These are phyloP conservation scores for Claviceps africana DNA, from an alignment of 2,329 filamentous ascomycete genomes.

Conservation along the genomic window DNA sequence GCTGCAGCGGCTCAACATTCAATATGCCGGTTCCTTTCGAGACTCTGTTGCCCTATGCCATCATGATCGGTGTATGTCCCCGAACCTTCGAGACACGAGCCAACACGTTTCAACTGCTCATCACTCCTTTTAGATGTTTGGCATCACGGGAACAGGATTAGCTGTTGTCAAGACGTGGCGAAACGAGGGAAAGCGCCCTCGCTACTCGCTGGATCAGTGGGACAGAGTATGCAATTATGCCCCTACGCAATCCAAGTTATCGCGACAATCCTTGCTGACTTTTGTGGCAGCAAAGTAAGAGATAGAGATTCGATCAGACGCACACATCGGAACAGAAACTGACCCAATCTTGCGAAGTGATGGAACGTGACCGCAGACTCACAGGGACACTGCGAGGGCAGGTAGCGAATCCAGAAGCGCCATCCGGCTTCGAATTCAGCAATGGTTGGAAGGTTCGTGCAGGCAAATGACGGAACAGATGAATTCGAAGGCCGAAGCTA, in stretches of 20 bases:
- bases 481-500: slow-evolving; percentile 1
- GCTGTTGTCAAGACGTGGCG: slow-evolving; percentile 41
- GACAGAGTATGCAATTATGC: slow-evolving; percentile 36
- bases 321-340: slow-evolving; percentile 4
- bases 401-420: slow-evolving; percentile 38
- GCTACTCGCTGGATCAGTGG: slow-evolving; percentile 49
- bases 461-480: not conserved
- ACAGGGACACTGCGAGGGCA: slow-evolving; percentile 47
- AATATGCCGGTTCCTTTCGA: slow-evolving; percentile 51
- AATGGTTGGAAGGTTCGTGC: slow-evolving; percentile 47
- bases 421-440: slow-evolving; percentile 46
- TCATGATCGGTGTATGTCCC: slow-evolving; percentile 44
- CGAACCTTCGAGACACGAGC: slow-evolving; percentile 3
- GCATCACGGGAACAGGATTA: slow-evolving; percentile 43
- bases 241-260: not conserved
- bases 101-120: not conserved
- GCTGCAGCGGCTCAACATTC: slow-evolving; percentile 17
- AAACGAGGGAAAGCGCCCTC: slow-evolving; percentile 46
- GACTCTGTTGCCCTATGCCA: slow-evolving; percentile 48
- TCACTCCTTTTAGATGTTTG: slow-evolving; percentile 42
- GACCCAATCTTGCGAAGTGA: slow-evolving; percentile 34
- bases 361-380: slow-evolving; percentile 48
- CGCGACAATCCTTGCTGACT: slow-evolving; percentile 14
- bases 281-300: slow-evolving; percentile 39
- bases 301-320: not conserved